Base-by-base conservation (phyloP, 305 asterid genomes). In the Andrographis paniculata region DNA sequence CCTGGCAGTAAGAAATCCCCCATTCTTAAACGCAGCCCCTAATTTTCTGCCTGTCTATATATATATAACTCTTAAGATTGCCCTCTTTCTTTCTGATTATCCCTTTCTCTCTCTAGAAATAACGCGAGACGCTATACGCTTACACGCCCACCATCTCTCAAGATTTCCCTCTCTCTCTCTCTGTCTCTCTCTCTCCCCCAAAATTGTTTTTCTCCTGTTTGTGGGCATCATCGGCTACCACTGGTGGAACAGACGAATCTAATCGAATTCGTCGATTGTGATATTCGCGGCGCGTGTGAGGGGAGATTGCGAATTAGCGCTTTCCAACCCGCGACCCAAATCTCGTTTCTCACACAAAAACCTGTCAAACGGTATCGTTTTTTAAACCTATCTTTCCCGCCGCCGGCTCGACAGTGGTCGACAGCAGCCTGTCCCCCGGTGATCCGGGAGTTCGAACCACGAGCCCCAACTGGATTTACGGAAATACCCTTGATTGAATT, bases 301-400 rank as follows among this genome's bases (percentile, higher is more conserved):
- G 52, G 45, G 22, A 15, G 14, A 27, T 28, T 28, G 42, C 52
- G 18, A 53, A 23, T 63, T 63, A 14, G 21, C 58, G 58, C 12
- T 36, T 48, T 33, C 18, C 42, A 23, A 42, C 43, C 30, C 36
- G n/a, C 53, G 63, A 36, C 45, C 51, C 57, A 33, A 14, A 30
- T 20, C 23, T 30, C 22, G 47, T 28, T 9, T 28, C 11, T 28
- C 1, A 28, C 52, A 19, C 59, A 27, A 38, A 14, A 54, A 58
- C 54, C 52, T 46, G 57, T 17, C 70, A 47, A 58, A 65, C 74
- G 79, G 53, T 63, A 63, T 30, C 83, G 77, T 63, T 63, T 71
- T 76, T 69, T 61, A 69, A 76, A 65, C 67, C 62, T 50, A 48
- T 51, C 50, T 66, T 76, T 75, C 74, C 83, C 82, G 82, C 83